Evolutionary conservation across 352 stramenopile species (phyloP).

Genomic region (Phytophthora niederhauseri): DNA sequence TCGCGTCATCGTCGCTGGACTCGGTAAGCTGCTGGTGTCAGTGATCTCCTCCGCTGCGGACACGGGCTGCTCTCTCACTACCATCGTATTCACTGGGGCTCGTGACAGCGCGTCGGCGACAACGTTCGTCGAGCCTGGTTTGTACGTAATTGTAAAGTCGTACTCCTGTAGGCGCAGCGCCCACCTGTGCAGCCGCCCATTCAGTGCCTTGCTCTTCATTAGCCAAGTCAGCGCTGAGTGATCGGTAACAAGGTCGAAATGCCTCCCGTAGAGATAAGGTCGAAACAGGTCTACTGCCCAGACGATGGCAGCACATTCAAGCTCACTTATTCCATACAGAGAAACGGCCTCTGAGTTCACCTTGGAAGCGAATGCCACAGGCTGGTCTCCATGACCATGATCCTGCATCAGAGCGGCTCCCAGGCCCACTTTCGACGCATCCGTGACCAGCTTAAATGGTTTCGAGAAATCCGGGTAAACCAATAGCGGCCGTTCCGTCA

Average conservation of each 20-base stretch:
- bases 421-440: too few species aligned
- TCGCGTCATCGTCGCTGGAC: not conserved
- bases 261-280: not conserved
- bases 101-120: slow-evolving; percentile 29
- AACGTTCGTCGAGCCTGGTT: slow-evolving; percentile 15
- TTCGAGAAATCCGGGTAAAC: too few species aligned
- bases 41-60: too few species aligned
- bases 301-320: too few species aligned
- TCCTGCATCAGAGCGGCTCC: too few species aligned
- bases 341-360: too few species aligned
- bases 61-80: not conserved
- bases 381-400: too few species aligned
- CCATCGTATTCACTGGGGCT: slow-evolving; percentile 7
- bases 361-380: too few species aligned
- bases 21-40: not conserved
- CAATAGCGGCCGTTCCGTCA: too few species aligned
- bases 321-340: too few species aligned
- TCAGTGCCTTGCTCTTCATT: slow-evolving; percentile 1
- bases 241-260: slow-evolving; percentile 1
- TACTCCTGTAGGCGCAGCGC: slow-evolving; percentile 7
- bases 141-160: slow-evolving; percentile 6
- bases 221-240: not conserved
- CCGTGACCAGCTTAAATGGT: too few species aligned
- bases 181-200: not conserved
- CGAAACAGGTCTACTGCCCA: too few species aligned